Percentiles rank a stretch among this genome's conserved stretches.
Conservation (phyloP, 176 grass and related monocot genomes). For the Pontederia paniculata region DNA sequence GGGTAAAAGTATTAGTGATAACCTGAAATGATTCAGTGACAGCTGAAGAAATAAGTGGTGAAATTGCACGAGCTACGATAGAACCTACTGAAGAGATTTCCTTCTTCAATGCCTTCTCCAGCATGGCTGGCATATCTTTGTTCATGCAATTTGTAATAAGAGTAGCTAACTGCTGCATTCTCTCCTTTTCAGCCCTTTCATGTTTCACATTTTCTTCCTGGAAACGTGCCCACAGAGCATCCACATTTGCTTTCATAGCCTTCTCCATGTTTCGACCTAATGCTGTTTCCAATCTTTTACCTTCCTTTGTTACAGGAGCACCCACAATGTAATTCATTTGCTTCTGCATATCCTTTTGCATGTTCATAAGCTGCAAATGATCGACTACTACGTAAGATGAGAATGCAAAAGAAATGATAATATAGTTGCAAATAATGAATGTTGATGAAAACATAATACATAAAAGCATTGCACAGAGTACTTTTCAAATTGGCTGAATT, state of each 20-base stretch:
- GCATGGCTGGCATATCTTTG: slow-evolving; percentile 64
- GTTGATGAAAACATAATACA: no score
- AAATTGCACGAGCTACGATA: slow-evolving; percentile 52
- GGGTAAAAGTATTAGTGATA: slow-evolving; percentile 5
- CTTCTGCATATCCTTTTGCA: slow-evolving; percentile 75
- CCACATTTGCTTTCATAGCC: slow-evolving; percentile 63
- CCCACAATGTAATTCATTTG: slow-evolving; percentile 51
- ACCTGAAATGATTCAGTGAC: slow-evolving; percentile 91
- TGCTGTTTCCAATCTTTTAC: slow-evolving; percentile 70
- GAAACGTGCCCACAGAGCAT: slow-evolving; percentile 75
- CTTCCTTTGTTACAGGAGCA: slow-evolving; percentile 71
- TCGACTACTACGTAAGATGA: slow-evolving; percentile 7
- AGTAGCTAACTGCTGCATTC: slow-evolving; percentile 65
- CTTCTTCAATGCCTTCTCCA: slow-evolving; percentile 73
- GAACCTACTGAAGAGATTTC: slow-evolving; percentile 59
- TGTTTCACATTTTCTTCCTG: slow-evolving; percentile 73
- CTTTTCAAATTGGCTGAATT: no score
- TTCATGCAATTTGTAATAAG: slow-evolving; percentile 51
- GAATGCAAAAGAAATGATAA: neutral
- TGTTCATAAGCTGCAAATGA: slow-evolving; percentile 50
- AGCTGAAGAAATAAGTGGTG: slow-evolving; percentile 63
- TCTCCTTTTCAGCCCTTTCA: slow-evolving; percentile 72
- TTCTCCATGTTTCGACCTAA: slow-evolving; percentile 79
- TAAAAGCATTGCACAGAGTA: no score
- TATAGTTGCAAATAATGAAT: no score